Percentiles rank a stretch among this genome's conserved stretches.
Conservation (phyloP, 441 rosid species). For the Populus tomentosa region DNA sequence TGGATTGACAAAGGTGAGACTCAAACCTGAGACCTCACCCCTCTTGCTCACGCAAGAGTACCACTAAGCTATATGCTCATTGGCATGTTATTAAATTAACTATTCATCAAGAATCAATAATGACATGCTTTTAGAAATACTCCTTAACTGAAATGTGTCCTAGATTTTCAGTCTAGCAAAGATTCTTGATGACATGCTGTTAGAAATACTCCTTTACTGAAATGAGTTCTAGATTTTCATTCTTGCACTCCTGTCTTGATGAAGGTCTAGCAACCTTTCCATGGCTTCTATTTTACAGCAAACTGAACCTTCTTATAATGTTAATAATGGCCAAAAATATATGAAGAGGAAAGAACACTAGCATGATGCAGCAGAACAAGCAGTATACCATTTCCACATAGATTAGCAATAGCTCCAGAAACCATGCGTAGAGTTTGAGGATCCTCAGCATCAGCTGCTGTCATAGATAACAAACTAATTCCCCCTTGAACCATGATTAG, state of each 20-base stretch:
- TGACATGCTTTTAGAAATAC: not conserved
- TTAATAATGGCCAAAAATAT: not conserved
- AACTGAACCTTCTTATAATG: not conserved
- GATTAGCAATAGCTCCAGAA: slow-evolving; percentile 95
- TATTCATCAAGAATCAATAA: not conserved
- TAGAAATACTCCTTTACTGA: not conserved
- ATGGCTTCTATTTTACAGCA: not conserved
- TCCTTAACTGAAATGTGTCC: not conserved
- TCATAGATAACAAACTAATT: slow-evolving; percentile 68
- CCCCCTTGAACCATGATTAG: slow-evolving; percentile 91
- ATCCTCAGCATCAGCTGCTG: slow-evolving; percentile 92
- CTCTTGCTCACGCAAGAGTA: not conserved
- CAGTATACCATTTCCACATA: slow-evolving; percentile 87
- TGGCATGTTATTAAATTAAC: not conserved
- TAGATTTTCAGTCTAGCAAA: not conserved
- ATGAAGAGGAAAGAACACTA: not conserved
- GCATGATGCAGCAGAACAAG: slow-evolving; percentile 6
- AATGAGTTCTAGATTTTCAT: not conserved
- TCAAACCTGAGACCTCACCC: not conserved
- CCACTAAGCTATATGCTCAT: not conserved
- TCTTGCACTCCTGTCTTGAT: not conserved
- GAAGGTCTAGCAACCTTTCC: not conserved
- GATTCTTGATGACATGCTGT: not conserved
- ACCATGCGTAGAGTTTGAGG: slow-evolving; percentile 97
- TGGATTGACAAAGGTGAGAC: not conserved